Evolutionary conservation across 2,329 filamentous ascomycete genomes (phyloP).

Genomic region (Botrytis fabae): DNA sequence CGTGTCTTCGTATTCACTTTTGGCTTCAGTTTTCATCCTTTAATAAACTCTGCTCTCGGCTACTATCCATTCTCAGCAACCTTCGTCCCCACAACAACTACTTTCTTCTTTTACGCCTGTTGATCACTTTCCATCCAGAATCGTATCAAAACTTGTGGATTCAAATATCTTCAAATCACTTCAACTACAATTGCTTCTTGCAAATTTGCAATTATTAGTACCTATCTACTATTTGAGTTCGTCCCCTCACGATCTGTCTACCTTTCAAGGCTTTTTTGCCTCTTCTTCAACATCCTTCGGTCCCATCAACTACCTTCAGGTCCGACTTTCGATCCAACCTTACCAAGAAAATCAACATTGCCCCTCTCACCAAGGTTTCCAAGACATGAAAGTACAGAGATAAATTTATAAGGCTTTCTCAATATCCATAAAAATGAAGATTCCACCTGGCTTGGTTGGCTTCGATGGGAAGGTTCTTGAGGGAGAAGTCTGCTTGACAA

Average conservation of each 20-base stretch:
- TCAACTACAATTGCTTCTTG: neutral
- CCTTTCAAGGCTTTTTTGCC: neutral
- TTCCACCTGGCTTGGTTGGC: constrained; percentile 8
- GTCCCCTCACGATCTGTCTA: neutral
- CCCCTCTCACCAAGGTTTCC: neutral
- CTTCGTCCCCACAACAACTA: neutral
- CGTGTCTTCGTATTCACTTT: neutral
- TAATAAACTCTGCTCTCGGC: neutral
- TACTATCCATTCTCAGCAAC: neutral
- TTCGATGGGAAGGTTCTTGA: constrained; percentile 17
- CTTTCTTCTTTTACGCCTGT: neutral
- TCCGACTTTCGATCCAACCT: neutral
- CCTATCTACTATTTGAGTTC: neutral
- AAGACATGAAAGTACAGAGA: neutral
- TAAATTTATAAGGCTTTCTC: neutral
- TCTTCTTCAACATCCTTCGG: neutral
- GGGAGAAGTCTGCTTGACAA: constrained; percentile 14
- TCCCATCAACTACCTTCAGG: neutral
- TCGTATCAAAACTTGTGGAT: neutral
- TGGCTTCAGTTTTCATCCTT: neutral
- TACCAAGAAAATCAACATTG: neutral
- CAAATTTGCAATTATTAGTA: neutral
- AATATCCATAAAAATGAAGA: constrained; percentile 13
- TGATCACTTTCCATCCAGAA: neutral
- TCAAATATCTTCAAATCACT: neutral